These are phyloP conservation scores for Phytophthora foliorum DNA, from an alignment of 352 stramenopile species.

Conservation along the genomic window DNA sequence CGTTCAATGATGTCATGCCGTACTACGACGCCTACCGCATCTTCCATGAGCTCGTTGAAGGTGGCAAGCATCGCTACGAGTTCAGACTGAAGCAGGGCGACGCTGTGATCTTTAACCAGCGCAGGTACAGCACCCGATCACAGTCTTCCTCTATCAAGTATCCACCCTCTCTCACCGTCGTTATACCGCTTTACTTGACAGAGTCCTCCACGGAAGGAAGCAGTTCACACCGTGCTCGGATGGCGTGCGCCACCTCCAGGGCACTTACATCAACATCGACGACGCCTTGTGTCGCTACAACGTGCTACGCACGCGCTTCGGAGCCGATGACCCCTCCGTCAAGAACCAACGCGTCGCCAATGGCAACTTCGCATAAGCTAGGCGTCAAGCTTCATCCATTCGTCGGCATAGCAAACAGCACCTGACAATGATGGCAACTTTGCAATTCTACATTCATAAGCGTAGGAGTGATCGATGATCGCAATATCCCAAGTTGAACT, in stretches of 20 bases:
- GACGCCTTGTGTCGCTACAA: conserved; percentile 89
- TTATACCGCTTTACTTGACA: conserved; percentile 6
- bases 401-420: background rate
- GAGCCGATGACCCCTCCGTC: conserved; percentile 39
- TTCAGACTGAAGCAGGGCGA: conserved; percentile 86
- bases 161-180: background rate
- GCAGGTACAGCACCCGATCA: conserved; percentile 15
- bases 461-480: background rate
- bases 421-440: background rate
- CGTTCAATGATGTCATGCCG: conserved; percentile 70
- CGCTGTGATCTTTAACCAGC: conserved; percentile 89
- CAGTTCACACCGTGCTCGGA: conserved; percentile 76
- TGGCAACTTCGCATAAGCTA: conserved; percentile 77
- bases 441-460: too few species aligned
- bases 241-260: conserved; percentile 83
- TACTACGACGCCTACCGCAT: conserved; percentile 89
- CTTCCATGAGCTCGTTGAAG: conserved; percentile 86
- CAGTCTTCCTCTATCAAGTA: background rate
- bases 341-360: conserved; percentile 82
- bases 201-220: conserved; percentile 84
- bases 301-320: conserved; percentile 69
- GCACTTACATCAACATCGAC: conserved; percentile 91
- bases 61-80: conserved; percentile 72
- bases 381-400: background rate
- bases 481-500: conserved; percentile 20